Evolutionary conservation across 129 eudicot genomes (phyloP).

Genomic region (Dittrichia graveolens): DNA sequence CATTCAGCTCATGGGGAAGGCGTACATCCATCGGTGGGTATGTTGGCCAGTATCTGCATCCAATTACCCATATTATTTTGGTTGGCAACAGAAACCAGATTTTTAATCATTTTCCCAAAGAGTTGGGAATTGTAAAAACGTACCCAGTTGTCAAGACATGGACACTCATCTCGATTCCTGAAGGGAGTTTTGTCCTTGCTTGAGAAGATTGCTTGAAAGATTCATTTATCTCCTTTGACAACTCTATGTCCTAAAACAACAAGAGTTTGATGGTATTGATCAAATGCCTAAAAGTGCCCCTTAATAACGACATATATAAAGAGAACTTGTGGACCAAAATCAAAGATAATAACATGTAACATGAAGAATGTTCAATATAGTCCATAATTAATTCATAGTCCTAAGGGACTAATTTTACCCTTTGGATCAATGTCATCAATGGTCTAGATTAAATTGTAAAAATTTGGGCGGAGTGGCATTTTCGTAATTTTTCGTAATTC

Average conservation of each 20-base stretch:
- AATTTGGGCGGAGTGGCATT: no score
- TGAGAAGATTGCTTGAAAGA: constrained; percentile 98
- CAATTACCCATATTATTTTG: constrained; percentile 22
- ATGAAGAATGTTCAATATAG: no score
- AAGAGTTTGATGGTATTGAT: neutral
- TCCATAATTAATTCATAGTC: no score
- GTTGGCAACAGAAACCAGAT: neutral
- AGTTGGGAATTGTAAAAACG: constrained; percentile 21
- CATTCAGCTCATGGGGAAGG: constrained; percentile 96
- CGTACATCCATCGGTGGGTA: constrained; percentile 99
- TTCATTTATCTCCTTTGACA: constrained; percentile 93
- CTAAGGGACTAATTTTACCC: no score
- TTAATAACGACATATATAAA: neutral
- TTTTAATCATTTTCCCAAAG: neutral
- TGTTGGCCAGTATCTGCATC: constrained; percentile 96
- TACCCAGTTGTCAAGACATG: constrained; percentile 98
- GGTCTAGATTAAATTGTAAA: no score
- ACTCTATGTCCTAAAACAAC: constrained; percentile 71
- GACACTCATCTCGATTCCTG: constrained; percentile 97
- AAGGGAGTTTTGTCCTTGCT: constrained; percentile 93
- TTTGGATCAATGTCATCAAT: no score
- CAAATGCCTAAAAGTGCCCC: neutral
- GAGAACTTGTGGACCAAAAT: neutral
- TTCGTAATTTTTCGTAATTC: no score
- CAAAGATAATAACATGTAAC: no score